phyloP scores from a whole-genome alignment of 2,329 filamentous ascomycete genomes.

The Blastomyces percursus region DNA sequence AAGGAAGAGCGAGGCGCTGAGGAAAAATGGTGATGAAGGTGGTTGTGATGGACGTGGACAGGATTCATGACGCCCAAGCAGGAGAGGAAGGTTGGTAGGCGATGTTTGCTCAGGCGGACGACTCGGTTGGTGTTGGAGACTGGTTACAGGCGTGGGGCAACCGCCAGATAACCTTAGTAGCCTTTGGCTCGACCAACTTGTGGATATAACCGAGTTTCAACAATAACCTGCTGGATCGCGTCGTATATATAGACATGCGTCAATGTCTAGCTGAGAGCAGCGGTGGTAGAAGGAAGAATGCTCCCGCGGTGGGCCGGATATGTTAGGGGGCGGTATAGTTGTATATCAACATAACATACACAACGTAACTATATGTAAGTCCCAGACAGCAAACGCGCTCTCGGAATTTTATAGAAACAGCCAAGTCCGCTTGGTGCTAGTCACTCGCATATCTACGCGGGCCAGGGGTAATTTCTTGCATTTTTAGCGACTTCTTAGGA shows the following conservation, averaged over 20 bases:
- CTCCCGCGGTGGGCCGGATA: too few species aligned
- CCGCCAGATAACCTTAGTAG: neutral
- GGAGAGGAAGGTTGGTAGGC: neutral
- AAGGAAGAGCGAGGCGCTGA: constrained; percentile 5
- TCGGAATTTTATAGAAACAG: neutral
- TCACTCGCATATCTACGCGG: neutral
- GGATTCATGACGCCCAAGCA: neutral
- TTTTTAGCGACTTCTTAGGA: neutral
- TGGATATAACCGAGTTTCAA: neutral
- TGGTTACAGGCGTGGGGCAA: neutral
- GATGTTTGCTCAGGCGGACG: neutral
- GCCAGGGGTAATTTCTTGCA: neutral
- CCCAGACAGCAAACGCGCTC: neutral
- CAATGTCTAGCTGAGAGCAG: neutral
- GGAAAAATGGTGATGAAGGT: neutral
- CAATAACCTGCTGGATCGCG: neutral
- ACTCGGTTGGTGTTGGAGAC: neutral
- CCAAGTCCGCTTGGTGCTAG: neutral
- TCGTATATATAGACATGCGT: too few species aligned
- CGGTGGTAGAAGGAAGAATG: too few species aligned
- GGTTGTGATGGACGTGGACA: constrained; percentile 6
- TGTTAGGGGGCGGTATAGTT: too few species aligned
- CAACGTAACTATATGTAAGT: too few species aligned
- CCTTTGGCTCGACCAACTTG: neutral
- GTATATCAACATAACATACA: too few species aligned